phyloP scores from a whole-genome alignment of 2,329 filamentous ascomycete genomes.

The Allantophomopsis cytisporea region DNA sequence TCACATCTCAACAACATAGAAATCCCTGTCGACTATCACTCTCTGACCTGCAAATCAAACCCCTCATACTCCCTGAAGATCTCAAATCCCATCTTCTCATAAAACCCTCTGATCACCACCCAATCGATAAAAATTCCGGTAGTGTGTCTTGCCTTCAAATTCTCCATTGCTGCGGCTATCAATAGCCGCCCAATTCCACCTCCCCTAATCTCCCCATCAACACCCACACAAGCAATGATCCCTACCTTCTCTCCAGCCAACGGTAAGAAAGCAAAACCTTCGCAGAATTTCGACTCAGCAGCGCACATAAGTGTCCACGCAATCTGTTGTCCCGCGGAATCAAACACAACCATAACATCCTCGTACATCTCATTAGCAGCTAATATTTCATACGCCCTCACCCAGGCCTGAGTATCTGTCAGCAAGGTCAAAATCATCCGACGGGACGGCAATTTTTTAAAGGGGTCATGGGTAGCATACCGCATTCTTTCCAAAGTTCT shows the following conservation, averaged over 20 bases:
- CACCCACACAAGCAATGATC: conserved; percentile 28
- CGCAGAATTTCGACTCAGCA: conserved; percentile 16
- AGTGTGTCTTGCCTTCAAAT: conserved; percentile 25
- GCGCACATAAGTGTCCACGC: conserved; percentile 30
- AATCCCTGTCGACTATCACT: background rate
- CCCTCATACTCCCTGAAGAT: conserved; percentile 23
- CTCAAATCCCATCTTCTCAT: conserved; percentile 27
- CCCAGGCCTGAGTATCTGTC: conserved; percentile 20
- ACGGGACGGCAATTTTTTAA: background rate
- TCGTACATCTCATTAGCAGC: conserved; percentile 20
- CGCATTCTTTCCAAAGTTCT: conserved; percentile 22
- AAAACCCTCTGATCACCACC: conserved; percentile 26
- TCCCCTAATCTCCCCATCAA: conserved; percentile 22
- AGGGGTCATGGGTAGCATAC: conserved; percentile 11
- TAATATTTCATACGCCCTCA: conserved; percentile 22
- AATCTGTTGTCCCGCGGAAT: conserved; percentile 21
- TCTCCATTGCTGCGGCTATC: conserved; percentile 25
- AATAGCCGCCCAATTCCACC: conserved; percentile 26
- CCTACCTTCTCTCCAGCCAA: conserved; percentile 23
- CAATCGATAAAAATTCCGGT: conserved; percentile 29
- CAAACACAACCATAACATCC: conserved; percentile 26
- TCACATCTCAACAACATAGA: no score
- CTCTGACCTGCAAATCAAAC: conserved; percentile 9
- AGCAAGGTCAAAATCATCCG: no score
- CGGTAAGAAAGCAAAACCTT: conserved; percentile 25